Evolutionary conservation across 208 protist species (phyloP).

Genomic region (Leishmania tarentolae): DNA sequence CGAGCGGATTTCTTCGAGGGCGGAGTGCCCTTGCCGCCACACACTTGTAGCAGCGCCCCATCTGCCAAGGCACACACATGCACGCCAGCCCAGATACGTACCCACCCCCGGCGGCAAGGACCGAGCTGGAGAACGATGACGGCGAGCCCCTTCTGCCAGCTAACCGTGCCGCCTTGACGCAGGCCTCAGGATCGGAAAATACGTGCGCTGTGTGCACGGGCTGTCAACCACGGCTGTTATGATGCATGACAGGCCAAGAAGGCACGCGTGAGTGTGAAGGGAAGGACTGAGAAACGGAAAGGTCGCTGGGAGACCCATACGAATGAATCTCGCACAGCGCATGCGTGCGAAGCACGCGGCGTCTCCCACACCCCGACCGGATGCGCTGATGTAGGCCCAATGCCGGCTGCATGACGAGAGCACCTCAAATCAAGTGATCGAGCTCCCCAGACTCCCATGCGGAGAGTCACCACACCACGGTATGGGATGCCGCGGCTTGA

Average conservation of each 20-base stretch:
- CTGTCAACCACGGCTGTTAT: background rate
- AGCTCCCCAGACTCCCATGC: background rate
- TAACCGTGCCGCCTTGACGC: background rate
- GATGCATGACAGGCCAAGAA: background rate
- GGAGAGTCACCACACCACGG: background rate
- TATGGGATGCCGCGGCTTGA: background rate
- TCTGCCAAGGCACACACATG: background rate
- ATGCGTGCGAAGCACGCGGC: background rate
- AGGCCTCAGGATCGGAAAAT: background rate
- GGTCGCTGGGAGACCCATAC: background rate
- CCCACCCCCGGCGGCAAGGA: background rate
- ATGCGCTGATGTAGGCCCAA: background rate
- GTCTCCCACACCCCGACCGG: background rate
- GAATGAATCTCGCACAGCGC: background rate
- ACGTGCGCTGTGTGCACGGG: background rate
- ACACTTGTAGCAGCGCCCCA: background rate
- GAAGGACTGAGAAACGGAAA: background rate
- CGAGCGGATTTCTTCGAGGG: background rate
- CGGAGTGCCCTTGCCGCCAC: background rate
- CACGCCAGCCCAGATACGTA: background rate
- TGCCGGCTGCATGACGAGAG: background rate
- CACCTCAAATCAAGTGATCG: background rate
- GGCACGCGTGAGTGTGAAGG: background rate
- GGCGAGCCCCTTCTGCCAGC: background rate
- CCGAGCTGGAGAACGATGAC: background rate